Base-by-base conservation (phyloP, 2,329 filamentous ascomycete genomes). In the Fusarium setosum region DNA sequence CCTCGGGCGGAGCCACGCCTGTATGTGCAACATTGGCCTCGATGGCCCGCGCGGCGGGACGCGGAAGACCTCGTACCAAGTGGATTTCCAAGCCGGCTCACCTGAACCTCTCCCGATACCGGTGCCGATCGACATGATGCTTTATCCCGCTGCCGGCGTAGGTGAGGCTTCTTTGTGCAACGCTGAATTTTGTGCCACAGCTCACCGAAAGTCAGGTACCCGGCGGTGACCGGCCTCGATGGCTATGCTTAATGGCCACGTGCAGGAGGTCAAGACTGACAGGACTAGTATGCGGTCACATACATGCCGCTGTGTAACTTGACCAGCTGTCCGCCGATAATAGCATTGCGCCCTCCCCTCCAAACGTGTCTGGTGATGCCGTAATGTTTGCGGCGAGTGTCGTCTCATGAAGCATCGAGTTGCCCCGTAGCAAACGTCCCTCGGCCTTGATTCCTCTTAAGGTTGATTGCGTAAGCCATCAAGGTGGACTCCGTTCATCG, bases 111-210 rank as follows among this genome's bases (percentile, higher is more conserved):
- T 17, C n/a, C 58, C 58, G 49, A 66, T 52, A 29, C 23, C 57
- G 62, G 57, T 57, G 57, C 44, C 63, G 31, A 62, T 66, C 32
- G n/a, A 40, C 24, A n/a, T 47, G 29, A 66, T 56, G 59, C 34
- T 10, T 23, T 15, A 51, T 55, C 31, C 44, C 20, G 35, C 32
- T 42, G 44, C 21, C 18, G 49, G 38, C 31, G 34, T 21, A 47
- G 37, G 53, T 38, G 52, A 55, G 40, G 37, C 21, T 26, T 50
- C 37, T 49, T 58, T 66, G 62, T 51, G 38, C 29, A 13, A 54
- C 24, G n/a, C n/a, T 35, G 7, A 24, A n/a, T 45, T 45, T 44
- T 62, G 54, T 51, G 40, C 20, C 20, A 37, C 34, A 15, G 15
- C 37, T 41, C 35, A 42, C 49, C 49, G 37, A 35, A 40, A 35